Percentiles rank a stretch among this genome's conserved stretches.
phyloP scores from a whole-genome alignment of 2,329 filamentous ascomycete genomes.

The Sarocladium kiliense region DNA sequence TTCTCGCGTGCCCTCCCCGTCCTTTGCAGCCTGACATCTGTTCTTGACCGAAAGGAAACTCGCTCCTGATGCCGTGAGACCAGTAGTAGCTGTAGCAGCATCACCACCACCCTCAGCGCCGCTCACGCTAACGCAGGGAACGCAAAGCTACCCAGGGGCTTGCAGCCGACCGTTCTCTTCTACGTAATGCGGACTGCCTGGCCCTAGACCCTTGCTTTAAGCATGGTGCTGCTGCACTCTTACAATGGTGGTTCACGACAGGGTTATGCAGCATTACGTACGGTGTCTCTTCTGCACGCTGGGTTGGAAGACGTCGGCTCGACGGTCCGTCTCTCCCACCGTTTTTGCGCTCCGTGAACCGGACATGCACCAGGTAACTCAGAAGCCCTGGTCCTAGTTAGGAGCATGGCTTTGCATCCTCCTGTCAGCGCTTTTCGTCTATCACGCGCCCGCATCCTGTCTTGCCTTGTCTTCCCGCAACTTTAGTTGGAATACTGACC shows the following conservation, averaged over 20 bases:
- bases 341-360: constrained; percentile 1
- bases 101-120: too few relatives aligned
- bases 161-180: too few relatives aligned
- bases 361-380: too few relatives aligned
- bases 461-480: too few relatives aligned
- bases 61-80: too few relatives aligned
- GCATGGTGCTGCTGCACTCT: neutral
- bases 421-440: neutral
- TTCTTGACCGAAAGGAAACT: too few relatives aligned
- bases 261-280: constrained; percentile 5
- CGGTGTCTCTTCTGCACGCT: neutral
- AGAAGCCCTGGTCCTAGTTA: neutral
- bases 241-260: neutral
- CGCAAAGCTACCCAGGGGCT: too few relatives aligned
- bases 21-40: too few relatives aligned
- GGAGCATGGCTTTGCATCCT: neutral
- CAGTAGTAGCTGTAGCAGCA: too few relatives aligned
- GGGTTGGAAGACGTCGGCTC: constrained; percentile 2
- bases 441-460: neutral
- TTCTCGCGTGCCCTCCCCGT: too few relatives aligned
- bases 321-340: constrained; percentile 5
- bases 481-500: too few relatives aligned
- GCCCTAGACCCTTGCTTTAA: neutral
- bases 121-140: too few relatives aligned
- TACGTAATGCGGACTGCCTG: neutral